Percentiles rank a stretch among this genome's conserved stretches.
These are phyloP conservation scores for Leishmania mexicana DNA, from an alignment of 208 protist species.

Conservation along the genomic window DNA sequence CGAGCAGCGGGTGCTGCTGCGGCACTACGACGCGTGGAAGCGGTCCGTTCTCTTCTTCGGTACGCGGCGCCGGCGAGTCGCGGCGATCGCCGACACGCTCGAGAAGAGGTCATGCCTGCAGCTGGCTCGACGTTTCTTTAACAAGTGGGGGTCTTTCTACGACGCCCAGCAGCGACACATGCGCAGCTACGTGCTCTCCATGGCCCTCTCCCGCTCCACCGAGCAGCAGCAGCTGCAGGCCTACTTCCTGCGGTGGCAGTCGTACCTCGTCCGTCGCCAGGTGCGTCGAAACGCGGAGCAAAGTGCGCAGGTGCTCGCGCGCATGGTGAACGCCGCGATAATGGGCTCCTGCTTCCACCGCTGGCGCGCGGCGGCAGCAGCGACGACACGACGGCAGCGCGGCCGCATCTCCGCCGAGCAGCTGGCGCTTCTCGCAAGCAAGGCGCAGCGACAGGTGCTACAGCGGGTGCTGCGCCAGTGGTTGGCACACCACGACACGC, in stretches of 20 bases:
- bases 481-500: slow-evolving; percentile 17
- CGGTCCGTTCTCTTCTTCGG: slow-evolving; percentile 20
- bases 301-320: slow-evolving; percentile 30
- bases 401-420: slow-evolving; percentile 24
- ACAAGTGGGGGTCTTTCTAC: slow-evolving; percentile 70
- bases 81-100: slow-evolving; percentile 33
- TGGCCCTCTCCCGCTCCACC: slow-evolving; percentile 49
- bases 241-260: slow-evolving; percentile 54
- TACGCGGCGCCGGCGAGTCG: slow-evolving; percentile 7
- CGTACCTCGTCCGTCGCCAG: slow-evolving; percentile 17
- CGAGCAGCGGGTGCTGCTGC: slow-evolving; percentile 57
- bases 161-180: slow-evolving; percentile 60
- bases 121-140: slow-evolving; percentile 59
- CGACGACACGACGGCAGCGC: slow-evolving; percentile 1
- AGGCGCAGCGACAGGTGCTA: slow-evolving; percentile 50
- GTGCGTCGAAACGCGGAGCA: slow-evolving; percentile 9
- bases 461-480: slow-evolving; percentile 41
- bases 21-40: slow-evolving; percentile 66
- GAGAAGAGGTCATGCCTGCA: slow-evolving; percentile 38
- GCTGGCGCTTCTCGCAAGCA: slow-evolving; percentile 35
- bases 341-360: slow-evolving; percentile 40
- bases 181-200: slow-evolving; percentile 41
- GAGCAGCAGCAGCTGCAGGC: slow-evolving; percentile 35
- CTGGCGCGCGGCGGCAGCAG: slow-evolving; percentile 32
- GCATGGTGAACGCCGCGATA: slow-evolving; percentile 13